These are phyloP conservation scores for Aspergillus candidus DNA, from an alignment of 2,329 filamentous ascomycete species.

Conservation along the genomic window DNA sequence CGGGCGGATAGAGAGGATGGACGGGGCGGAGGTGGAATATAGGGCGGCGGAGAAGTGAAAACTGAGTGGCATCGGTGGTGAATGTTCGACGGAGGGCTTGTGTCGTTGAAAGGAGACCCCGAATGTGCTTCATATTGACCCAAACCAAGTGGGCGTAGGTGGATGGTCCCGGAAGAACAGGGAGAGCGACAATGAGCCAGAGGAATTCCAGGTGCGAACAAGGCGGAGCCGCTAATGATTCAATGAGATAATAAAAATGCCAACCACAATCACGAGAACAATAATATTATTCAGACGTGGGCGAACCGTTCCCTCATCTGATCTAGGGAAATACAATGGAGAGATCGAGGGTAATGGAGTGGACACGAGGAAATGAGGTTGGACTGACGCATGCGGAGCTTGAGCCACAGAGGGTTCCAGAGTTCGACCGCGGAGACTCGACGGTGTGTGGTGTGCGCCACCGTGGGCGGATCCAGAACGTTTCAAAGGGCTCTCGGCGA, in stretches of 20 bases:
- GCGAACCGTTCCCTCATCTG: neutral
- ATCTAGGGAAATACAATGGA: no score
- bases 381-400: slow-evolving; percentile 8
- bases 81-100: slow-evolving; percentile 29
- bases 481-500: slow-evolving; percentile 5
- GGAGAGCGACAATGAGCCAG: neutral
- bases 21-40: slow-evolving; percentile 3
- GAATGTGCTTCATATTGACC: slow-evolving; percentile 28
- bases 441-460: slow-evolving; percentile 7
- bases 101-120: slow-evolving; percentile 27
- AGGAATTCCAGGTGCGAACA: neutral
- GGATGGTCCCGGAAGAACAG: neutral
- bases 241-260: no score
- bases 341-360: neutral
- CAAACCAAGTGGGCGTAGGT: neutral
- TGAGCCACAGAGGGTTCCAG: slow-evolving; percentile 7
- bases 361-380: neutral
- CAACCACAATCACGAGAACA: no score
- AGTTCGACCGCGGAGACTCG: no score
- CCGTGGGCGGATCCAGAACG: slow-evolving; percentile 12
- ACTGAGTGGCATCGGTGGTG: slow-evolving; percentile 9
- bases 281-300: neutral
- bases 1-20: neutral
- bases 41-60: slow-evolving; percentile 6
- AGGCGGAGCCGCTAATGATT: no score